Evolutionary conservation across 768 basidiomycete genomes (phyloP), one percentile per base, ranked within the genome.

Genomic region (Kwoniella sp.): DNA sequence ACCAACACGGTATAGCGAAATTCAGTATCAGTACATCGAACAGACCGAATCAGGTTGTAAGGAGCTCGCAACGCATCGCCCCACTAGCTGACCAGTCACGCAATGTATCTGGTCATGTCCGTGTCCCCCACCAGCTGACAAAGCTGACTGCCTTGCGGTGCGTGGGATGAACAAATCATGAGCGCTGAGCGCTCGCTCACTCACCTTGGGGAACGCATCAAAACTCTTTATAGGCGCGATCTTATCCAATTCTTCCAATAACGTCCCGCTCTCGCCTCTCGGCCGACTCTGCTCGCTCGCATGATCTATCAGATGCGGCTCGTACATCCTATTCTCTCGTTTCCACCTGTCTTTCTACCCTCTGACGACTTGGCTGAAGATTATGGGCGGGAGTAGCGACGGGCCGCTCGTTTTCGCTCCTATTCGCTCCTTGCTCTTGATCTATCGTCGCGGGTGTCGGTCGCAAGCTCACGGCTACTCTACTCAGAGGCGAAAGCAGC

Each of bases 151-250:
- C 22, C 37, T 20, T 50, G 45, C 45, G 37, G 22, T 22, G 45
- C 55, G 23, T 4, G 45, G 20, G n/a, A n/a, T n/a, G n/a, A n/a
- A n/a, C n/a, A n/a, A n/a, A n/a, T 37, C 34, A 37, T 37, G 34
- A 37, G 5, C 34, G 5, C 34, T 11, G 41, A 45, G 17, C 8
- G n/a, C n/a, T n/a, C 20, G 8, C 11, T 3, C 26, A 66, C 71
- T 15, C 17, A 76, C 79, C 67, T 80, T 80, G 59, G 79, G 79
- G 45, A 80, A 80, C 23, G 79, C 79, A 65, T 80, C 79, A 65
- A 80, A 80, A 57, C 71, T 74, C 67, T 77, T 77, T 34, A 80
- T 73, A 1, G 79, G 79, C 1, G 77, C 77, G 25, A 80, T 68
- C 66, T 71, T 76, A 58, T 80, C 79, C 23, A 80, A 69, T 66